Conservation (phyloP, 176 grass and related monocot species). For the Oryza brachyantha region DNA sequence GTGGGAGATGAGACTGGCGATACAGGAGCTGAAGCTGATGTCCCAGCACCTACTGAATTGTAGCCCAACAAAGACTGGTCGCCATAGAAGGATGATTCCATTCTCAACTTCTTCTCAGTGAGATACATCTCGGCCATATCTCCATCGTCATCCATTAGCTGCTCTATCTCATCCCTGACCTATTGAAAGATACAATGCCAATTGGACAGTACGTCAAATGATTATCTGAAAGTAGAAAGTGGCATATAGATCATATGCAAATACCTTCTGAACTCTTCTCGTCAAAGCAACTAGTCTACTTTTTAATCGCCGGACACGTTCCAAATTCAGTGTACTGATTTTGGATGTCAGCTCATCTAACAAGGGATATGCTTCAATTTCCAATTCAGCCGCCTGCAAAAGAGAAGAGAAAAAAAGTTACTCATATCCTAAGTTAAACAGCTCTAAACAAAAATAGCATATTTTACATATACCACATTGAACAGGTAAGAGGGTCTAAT, state of each 20-base stretch:
- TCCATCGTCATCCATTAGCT: conserved; percentile 94
- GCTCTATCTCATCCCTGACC: conserved; percentile 99
- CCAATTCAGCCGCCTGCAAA: conserved; percentile 75
- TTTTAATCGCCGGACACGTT: conserved; percentile 79
- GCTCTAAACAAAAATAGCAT: neutral
- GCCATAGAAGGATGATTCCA: conserved; percentile 72
- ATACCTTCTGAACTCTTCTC: conserved; percentile 94
- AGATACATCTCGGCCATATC: conserved; percentile 99
- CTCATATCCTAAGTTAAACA: conserved; percentile 6
- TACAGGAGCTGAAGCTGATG: conserved; percentile 77
- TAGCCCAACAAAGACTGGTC: conserved; percentile 59
- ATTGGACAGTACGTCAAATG: neutral
- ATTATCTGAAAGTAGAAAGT: neutral
- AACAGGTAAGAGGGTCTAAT: neutral
- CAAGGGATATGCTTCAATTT: conserved; percentile 95
- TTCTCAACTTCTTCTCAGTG: conserved; percentile 75
- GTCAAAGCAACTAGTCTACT: conserved; percentile 89
- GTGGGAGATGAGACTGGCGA: conserved; percentile 81
- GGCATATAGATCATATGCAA: neutral
- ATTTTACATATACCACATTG: neutral
- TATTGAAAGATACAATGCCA: conserved; percentile 28
- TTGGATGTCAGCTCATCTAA: conserved; percentile 94
- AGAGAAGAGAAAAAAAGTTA: conserved; percentile 4
- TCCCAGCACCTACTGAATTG: conserved; percentile 36
- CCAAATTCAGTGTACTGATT: conserved; percentile 94